Percentiles rank a stretch among this genome's conserved stretches.
phyloP scores from a whole-genome alignment of 495 filamentous ascomycete species.

The Podospora didyma region DNA sequence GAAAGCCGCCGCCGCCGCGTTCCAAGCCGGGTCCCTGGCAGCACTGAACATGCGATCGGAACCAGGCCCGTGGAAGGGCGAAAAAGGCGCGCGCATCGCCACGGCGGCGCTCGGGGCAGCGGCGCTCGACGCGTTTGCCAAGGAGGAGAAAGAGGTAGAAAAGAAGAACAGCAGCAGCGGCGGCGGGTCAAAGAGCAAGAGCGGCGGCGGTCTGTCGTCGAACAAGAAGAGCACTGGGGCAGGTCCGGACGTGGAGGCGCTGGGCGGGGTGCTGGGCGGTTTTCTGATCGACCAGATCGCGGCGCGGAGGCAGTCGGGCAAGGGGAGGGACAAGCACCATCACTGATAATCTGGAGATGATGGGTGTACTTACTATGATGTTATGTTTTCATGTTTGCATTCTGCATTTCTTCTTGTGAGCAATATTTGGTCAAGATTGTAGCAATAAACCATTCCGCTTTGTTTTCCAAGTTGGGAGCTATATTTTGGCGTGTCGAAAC shows the following conservation, averaged over 20 bases:
- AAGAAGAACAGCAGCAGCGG: background rate
- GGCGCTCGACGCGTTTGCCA: constrained; percentile 30
- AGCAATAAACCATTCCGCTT: too few species aligned
- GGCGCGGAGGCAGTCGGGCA: background rate
- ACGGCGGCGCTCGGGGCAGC: constrained; percentile 41
- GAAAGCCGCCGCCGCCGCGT: constrained; percentile 34
- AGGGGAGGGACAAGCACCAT: background rate
- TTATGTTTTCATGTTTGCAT: too few species aligned
- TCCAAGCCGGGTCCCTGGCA: constrained; percentile 37
- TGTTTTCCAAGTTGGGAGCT: too few species aligned
- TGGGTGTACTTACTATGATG: background rate
- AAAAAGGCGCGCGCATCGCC: constrained; percentile 36
- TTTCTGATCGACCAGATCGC: constrained; percentile 16
- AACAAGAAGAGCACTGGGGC: too few species aligned
- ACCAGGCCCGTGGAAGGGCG: constrained; percentile 36
- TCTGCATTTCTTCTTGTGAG: too few species aligned
- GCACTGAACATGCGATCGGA: constrained; percentile 34
- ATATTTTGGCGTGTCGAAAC: too few species aligned
- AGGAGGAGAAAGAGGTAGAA: constrained; percentile 1
- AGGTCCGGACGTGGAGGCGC: constrained; percentile 3
- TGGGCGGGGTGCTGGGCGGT: constrained; percentile 15
- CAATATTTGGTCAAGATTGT: too few species aligned
- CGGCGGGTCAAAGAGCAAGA: background rate
- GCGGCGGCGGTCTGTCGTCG: too few species aligned
- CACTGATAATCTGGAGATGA: background rate